phyloP scores from a whole-genome alignment of 2,329 filamentous ascomycete species.

The Thielaviopsis euricoi region DNA sequence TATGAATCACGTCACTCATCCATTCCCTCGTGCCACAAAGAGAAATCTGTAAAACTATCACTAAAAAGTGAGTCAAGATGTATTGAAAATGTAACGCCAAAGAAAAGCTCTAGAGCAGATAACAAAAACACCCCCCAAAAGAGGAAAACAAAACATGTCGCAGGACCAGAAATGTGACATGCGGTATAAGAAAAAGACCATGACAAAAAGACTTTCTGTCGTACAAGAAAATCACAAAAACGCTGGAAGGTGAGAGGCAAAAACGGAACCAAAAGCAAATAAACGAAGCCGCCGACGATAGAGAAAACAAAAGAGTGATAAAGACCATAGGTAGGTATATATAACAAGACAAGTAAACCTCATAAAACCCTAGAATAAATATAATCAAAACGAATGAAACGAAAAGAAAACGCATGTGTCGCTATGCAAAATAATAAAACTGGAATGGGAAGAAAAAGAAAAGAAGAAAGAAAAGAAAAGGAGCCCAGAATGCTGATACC shows the following conservation, averaged over 20 bases:
- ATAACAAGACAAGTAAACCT: neutral
- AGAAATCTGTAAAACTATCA: neutral
- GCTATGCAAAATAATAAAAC: constrained; percentile 3
- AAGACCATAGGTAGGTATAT: neutral
- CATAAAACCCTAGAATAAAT: neutral
- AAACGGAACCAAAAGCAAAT: neutral
- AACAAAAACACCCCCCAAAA: constrained; percentile 3
- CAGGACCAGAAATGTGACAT: neutral
- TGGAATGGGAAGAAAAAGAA: neutral
- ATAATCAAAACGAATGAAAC: neutral
- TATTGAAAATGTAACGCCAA: neutral
- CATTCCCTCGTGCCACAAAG: neutral
- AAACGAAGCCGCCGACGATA: constrained; percentile 2
- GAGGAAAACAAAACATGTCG: neutral
- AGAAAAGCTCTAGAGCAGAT: neutral
- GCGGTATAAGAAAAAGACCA: neutral
- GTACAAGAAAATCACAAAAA: constrained; percentile 1
- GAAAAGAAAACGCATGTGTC: neutral
- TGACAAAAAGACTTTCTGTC: constrained; percentile 3
- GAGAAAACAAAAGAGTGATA: neutral
- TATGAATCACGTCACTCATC: neutral
- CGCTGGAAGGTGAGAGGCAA: neutral
- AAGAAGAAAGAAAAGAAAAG: neutral
- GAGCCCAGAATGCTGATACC: neutral
- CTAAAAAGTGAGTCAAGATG: neutral